Evolutionary conservation across 805 yeast genomes (phyloP).

Genomic region (Kodamaea neixiangensis): DNA sequence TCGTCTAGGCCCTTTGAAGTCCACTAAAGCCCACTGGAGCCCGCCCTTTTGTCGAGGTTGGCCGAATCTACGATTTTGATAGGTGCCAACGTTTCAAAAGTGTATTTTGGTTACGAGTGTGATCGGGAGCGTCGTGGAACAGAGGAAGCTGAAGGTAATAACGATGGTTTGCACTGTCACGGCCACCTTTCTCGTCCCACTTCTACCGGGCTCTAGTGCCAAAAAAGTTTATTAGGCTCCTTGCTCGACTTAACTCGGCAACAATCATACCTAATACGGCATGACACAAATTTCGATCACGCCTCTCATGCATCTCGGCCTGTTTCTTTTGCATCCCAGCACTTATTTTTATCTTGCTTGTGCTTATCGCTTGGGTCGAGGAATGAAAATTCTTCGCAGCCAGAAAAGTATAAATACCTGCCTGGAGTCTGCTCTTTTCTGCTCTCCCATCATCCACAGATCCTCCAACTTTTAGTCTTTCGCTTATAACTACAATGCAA

Average conservation of each 20-base stretch:
- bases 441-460: conserved; percentile 13
- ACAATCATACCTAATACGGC: background rate
- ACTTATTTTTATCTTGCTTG: background rate
- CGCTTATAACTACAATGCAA: conserved; percentile 36
- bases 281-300: conserved; percentile 1
- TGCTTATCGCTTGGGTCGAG: background rate
- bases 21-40: too few relatives aligned
- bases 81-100: background rate
- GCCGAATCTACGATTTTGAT: background rate
- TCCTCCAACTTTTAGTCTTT: conserved; percentile 15
- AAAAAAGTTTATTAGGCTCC: background rate
- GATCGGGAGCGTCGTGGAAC: background rate
- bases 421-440: background rate
- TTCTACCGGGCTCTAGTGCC: background rate
- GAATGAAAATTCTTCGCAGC: background rate
- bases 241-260: conserved; percentile 7
- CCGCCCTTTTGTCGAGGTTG: background rate
- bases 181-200: background rate
- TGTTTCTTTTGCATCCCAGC: background rate
- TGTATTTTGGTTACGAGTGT: background rate
- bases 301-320: background rate
- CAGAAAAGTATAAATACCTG: conserved; percentile 9
- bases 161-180: background rate
- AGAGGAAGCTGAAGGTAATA: background rate
- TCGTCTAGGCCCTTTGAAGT: too few relatives aligned